Evolutionary conservation across 257 asterid species (phyloP), one percentile per base, ranked within the genome.

Genomic region (Fraxinus cuspidata): DNA sequence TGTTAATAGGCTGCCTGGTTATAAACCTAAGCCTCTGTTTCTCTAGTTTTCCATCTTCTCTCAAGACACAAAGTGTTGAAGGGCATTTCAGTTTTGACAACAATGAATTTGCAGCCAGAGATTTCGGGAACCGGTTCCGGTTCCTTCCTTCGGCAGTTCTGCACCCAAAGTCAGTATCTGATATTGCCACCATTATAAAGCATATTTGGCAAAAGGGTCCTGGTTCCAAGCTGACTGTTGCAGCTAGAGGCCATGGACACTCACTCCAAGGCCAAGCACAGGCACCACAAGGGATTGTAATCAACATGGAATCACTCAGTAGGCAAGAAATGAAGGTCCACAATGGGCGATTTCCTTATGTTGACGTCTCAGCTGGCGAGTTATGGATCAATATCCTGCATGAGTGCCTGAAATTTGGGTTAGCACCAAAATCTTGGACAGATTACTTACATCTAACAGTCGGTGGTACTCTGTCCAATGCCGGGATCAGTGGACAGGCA

Each of bases 401-500:
- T 64, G 94, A 91, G 81, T 85, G 94, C 78, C 68, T 94, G 79
- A 90, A 88, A 65, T 78, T 80, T 31, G 98, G 96, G 18, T 66
- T 95, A 42, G 92, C 99, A 0, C 99, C 99, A 0, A 93, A 89
- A 80, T 87, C 98, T 27, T 95, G 99, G 99, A 95, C 99, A 0
- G 99, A 95, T 71, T 95, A 95, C 79, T 80, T 95, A 9, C 99
- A 93, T 76, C 88, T 95, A 0, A 91, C 98, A 0, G 96, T 93
- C 19, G 99, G 99, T 2, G 99, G 99, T 25, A 94, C 99, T 18
- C 73, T 94, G 82, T 91, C 97, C 28, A 91, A 94, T 79, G 97
- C 95, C 4, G 99, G 99, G 66, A 90, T 95, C 58, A 95, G 99
- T 12, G 99, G 98, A 8, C 99, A 95, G 78, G 97, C 99, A 10